A percentile compares a stretch with the other conserved stretches of the same genome.
Conservation (phyloP, 2,329 filamentous ascomycete genomes). For the Nigrospora oryzae region DNA sequence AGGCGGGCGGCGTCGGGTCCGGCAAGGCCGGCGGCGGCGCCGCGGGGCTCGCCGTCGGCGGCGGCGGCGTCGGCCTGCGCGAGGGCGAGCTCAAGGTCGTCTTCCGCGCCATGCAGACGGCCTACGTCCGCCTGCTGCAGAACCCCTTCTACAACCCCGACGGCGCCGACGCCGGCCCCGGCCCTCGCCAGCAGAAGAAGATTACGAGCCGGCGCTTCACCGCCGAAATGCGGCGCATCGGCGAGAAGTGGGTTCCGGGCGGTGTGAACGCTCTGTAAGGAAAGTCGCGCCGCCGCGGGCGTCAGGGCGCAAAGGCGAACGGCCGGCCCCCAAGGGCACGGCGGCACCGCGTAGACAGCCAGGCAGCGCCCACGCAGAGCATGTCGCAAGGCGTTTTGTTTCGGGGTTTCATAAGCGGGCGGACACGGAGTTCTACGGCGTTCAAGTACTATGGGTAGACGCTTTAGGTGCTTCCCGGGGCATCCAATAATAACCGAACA, state of each 20-base stretch:
- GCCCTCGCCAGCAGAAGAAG: constrained; percentile 49
- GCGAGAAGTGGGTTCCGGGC: constrained; percentile 75
- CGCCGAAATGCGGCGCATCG: constrained; percentile 77
- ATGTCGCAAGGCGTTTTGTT: no score
- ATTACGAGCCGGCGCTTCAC: constrained; percentile 79
- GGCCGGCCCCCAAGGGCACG: no score
- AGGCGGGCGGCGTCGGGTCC: neutral
- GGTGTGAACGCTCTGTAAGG: constrained; percentile 32
- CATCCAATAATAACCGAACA: no score
- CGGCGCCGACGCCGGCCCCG: constrained; percentile 52
- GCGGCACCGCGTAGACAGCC: no score
- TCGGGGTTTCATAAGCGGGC: no score
- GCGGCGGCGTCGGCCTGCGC: constrained; percentile 56
- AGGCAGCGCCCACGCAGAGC: no score
- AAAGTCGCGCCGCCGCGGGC: no score
- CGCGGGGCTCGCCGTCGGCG: constrained; percentile 1
- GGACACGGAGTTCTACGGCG: no score
- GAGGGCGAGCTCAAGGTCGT: constrained; percentile 86
- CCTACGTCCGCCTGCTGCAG: constrained; percentile 79
- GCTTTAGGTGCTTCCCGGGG: no score
- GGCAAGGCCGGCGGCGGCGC: constrained; percentile 6
- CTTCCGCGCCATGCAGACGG: constrained; percentile 86
- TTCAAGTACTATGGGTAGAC: no score
- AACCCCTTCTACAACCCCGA: constrained; percentile 95
- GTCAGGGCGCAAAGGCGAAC: no score